Conservation (phyloP, 139 green algal species). For the Tetratostichococcus sp. region DNA sequence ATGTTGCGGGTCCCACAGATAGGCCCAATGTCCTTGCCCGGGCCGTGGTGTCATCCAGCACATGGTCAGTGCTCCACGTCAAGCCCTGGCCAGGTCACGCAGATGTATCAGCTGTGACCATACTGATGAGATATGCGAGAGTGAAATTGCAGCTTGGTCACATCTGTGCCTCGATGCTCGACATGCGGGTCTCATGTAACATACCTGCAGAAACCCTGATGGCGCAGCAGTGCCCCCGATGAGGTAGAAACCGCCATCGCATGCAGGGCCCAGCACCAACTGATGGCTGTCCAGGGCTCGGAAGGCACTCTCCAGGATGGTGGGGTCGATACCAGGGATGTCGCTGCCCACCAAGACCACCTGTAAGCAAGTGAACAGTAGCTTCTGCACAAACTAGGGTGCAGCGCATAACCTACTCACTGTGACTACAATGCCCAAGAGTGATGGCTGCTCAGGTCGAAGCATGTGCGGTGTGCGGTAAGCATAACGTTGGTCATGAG, state of each 20-base stretch:
- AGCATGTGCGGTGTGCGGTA: too few species aligned
- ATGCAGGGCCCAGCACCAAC: constrained; percentile 53
- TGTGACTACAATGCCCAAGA: too few species aligned
- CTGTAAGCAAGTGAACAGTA: too few species aligned
- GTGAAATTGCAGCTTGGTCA: too few species aligned
- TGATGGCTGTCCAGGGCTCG: constrained; percentile 6
- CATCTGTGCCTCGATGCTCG: too few species aligned
- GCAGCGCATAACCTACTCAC: too few species aligned
- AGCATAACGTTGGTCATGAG: too few species aligned
- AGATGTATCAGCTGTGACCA: too few species aligned
- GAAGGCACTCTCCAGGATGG: constrained; percentile 20
- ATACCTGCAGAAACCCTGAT: constrained; percentile 1
- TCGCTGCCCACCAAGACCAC: constrained; percentile 59
- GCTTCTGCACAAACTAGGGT: too few species aligned
- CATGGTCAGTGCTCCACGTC: constrained; percentile 13
- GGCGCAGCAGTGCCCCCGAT: constrained; percentile 34
- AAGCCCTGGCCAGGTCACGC: constrained; percentile 7
- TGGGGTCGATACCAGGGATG: constrained; percentile 44
- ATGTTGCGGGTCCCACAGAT: too few species aligned
- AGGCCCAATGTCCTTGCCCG: neutral
- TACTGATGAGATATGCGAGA: too few species aligned
- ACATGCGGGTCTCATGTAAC: neutral
- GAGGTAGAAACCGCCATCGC: constrained; percentile 68
- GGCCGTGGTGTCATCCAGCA: constrained; percentile 1
- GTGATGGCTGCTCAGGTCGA: too few species aligned